Base-by-base conservation (phyloP, 176 grass and related monocot genomes). In the Cocos nucifera region DNA sequence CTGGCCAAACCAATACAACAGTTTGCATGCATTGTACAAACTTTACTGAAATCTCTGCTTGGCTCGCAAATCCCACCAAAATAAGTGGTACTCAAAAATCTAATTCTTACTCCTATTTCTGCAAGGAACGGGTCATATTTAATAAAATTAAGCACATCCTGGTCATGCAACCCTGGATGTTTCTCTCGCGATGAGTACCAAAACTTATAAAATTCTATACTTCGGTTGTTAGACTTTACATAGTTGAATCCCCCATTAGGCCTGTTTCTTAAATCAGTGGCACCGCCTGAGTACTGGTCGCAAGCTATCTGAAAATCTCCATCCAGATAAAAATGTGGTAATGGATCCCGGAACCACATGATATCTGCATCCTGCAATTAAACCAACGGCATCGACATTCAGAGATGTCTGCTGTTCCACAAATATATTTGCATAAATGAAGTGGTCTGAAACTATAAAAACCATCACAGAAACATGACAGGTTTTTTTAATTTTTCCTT, bases 1-100 rank as follows among this genome's bases (percentile, higher is more conserved):
- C 78, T 84, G 4, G 10, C 56, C 14, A 90, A 65, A 19, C 87
- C 92, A 0, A 80, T 72, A 57, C 87, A 96, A 68, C 92, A 90
- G 69, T 90, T 96, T 16, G 87, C 92, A 66, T 96, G 92, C 29
- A 90, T 58, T 10, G 92, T 96, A 62, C 80, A 85, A 7, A 96
- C 63, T 78, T 70, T 70, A 53, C 63, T 67, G 52, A 96, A 56
- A 65, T 96, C 86, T 19, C 6, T 67, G 35, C 59, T 90, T 3
- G 82, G 74, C 66, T 96, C 77, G 27, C 92, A 96, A 67, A 96
- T 82, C 0, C 92, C 92, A 7, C 83, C 65, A 56, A 87, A 96
- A 59, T 84, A 75, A 5, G 76, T 78, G 17, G 87, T 90, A 72
- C 84, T 80, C 0, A 96, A 64, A 53, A 96, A 96, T 63, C 86